Evolutionary conservation across 495 filamentous ascomycete species (phyloP), one percentile per base, ranked within the genome.

Genomic region (Daldinia grandis): DNA sequence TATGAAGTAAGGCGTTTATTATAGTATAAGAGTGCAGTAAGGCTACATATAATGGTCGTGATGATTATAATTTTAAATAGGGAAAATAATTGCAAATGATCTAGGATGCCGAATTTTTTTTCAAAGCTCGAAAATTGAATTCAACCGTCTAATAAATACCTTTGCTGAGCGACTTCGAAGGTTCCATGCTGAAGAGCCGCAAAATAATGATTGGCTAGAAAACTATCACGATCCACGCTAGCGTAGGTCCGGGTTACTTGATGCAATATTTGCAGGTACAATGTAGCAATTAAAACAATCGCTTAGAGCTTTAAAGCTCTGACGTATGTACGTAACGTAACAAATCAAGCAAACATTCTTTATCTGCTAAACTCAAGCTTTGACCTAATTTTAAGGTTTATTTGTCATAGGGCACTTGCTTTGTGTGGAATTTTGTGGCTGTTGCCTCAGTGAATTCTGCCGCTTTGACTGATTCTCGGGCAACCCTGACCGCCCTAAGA

Each of bases 391-490:
- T 47, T 47, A 47, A 47, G 3, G 42, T 47, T 47, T 47, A 4
- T 19, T 10, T 19, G 42, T 47, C 42, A 47, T 47, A 4, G 42
- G 3, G 37, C 31, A 44, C 17, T 44, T 44, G 40, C 17, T 44
- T 44, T n/a, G 21, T 24, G 19, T 21, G 42, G 21, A 5, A 47
- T 19, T 24, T 2, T 21, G 17, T 47, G 19, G 42, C 42, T 47
- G 17, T 47, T 47, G 42, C 42, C 42, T 21, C 15, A 4, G 42
- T 24, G 17, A 66, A 56, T 58, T 67, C 56, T 62, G 57, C 38
- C 57, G 24, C 44, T 9, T 54, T 69, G 4, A 42, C 54, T 54
- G 55, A 56, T 40, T 65, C 27, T 25, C 12, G 9, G 7, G 57
- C 53, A 56, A 19, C 28, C 17, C 33, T 50, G 21, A 49, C 50